phyloP scores from a whole-genome alignment of 495 filamentous ascomycete species.

The Chaetomium tenue region DNA sequence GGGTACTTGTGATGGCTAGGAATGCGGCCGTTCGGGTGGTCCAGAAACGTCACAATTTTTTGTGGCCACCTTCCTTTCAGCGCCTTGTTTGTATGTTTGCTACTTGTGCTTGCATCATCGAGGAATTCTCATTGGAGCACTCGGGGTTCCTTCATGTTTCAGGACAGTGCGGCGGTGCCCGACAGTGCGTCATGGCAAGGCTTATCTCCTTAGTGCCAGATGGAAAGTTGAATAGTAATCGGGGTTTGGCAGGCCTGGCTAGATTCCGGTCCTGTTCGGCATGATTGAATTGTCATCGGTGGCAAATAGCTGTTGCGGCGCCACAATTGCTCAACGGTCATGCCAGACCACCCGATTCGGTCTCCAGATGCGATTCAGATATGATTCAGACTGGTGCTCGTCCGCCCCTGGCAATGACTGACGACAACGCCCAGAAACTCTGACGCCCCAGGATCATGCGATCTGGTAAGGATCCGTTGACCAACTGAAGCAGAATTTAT shows the following conservation, averaged over 20 bases:
- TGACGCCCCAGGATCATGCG: slow-evolving; percentile 6
- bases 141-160: slow-evolving; percentile 10
- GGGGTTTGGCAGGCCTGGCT: not conserved
- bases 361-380: not conserved
- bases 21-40: not conserved
- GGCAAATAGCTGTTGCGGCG: not conserved
- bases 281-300: not conserved
- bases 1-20: not conserved
- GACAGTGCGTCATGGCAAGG: not conserved
- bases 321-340: not conserved
- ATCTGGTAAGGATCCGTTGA: not conserved
- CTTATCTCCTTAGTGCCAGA: not conserved
- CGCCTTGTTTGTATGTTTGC: no score
- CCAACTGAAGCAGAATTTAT: not conserved
- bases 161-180: not conserved
- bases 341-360: not conserved
- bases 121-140: not conserved
- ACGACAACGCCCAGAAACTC: not conserved
- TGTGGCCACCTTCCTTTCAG: not conserved
- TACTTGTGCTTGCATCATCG: not conserved
- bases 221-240: not conserved
- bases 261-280: not conserved
- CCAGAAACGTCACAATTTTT: not conserved
- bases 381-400: not conserved
- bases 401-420: not conserved